Evolutionary conservation across 371 early-diverging fungal genomes (phyloP), one percentile per base, ranked within the genome.

Genomic region (Mucor velutinosus): DNA sequence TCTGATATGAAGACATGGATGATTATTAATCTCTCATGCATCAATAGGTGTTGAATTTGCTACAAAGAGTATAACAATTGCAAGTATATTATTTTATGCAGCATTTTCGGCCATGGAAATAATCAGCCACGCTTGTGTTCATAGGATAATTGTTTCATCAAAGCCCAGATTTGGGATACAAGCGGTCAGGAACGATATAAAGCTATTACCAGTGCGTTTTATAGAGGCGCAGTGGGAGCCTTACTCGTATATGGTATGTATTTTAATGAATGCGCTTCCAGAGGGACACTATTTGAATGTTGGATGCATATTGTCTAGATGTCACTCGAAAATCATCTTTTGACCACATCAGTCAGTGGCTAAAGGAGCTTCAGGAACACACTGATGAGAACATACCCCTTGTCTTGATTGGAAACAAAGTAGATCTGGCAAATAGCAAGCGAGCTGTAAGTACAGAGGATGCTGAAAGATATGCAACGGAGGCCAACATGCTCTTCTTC

Each of bases 381-480:
- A 98, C 97, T 33, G 92, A 91, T 32, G 95, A 96, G 73, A 92
- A 81, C 41, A 88, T 90, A 64, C 95, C 96, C 81, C 94, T 99
- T 83, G 88, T 99, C 73, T 77, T 99, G 58, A 92, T 99, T 30
- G 99, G 99, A 62, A 99, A 99, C 89, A 99, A 99, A 86, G 89
- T 95, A 61, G 99, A 99, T 84, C 85, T 98, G 80, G 86, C 87
- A 55, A 94, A 94, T 56, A 90, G 58, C 2, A 71, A 56, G 14
- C 71, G 83, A 47, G 73, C 73, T 5, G 76, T 78, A 3, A 71
- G 86, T 7, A 81, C 80, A 45, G 89, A 88, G 47, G 96, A 94
- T 68, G 97, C 94, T 32, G 77, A 82, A 64, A 86, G 87, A 17
- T 97, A 92, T 72, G 97, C 95, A 19, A 80, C 79, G 19, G 92